Percentiles rank a stretch among this genome's conserved stretches.
Evolutionary conservation across 2,329 filamentous ascomycete genomes (phyloP).

Genomic region (Aspergillus arachidicola): DNA sequence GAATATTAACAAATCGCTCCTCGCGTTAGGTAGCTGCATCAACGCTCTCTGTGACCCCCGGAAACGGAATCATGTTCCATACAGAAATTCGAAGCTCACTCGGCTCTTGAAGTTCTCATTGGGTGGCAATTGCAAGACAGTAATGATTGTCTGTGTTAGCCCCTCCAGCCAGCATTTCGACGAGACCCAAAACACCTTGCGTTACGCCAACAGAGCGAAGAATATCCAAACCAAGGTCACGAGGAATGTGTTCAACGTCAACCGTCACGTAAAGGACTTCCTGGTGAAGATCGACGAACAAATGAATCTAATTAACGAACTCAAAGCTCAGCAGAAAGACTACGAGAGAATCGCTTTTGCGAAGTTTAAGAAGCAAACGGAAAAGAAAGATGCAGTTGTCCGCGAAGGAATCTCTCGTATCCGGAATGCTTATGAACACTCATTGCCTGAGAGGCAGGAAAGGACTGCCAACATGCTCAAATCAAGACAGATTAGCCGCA

Average conservation of each 20-base stretch:
- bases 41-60: conserved; percentile 94
- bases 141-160: conserved; percentile 99
- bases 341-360: conserved; percentile 77
- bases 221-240: conserved; percentile 99
- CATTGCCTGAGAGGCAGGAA: conserved; percentile 74
- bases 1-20: conserved; percentile 98
- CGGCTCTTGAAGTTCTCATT: conserved; percentile 94
- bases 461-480: conserved; percentile 79
- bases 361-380: conserved; percentile 88
- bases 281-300: conserved; percentile 99
- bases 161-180: conserved; percentile 96
- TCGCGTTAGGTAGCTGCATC: conserved; percentile 94
- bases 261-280: conserved; percentile 98
- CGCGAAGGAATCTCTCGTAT: conserved; percentile 80
- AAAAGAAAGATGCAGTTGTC: conserved; percentile 76
- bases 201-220: conserved; percentile 96
- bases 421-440: conserved; percentile 80
- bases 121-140: conserved; percentile 96
- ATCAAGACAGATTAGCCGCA: conserved; percentile 76
- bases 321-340: conserved; percentile 90
- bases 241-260: conserved; percentile 98
- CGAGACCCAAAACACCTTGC: conserved; percentile 95
- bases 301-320: conserved; percentile 92
- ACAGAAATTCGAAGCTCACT: conserved; percentile 96
- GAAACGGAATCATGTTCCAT: conserved; percentile 91